Evolutionary conservation across 1,284 basidiomycete genomes (phyloP), one percentile per base, ranked within the genome.

Genomic region (Fereydounia khargensis): DNA sequence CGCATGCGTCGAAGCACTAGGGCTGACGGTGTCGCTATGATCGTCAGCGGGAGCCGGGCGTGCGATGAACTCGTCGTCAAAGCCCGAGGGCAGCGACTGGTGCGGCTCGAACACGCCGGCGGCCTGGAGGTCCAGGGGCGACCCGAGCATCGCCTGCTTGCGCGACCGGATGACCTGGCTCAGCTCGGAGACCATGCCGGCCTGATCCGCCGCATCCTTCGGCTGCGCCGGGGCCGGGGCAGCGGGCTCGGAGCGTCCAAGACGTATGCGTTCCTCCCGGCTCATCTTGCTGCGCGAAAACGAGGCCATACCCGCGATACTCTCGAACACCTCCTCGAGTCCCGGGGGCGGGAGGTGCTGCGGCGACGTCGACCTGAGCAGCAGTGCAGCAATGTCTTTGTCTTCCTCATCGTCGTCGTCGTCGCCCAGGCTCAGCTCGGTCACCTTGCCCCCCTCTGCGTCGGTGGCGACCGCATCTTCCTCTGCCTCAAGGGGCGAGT

Each of bases 241-340:
- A n/a, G n/a, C n/a, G n/a, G n/a, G n/a, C n/a, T n/a, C n/a, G n/a
- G n/a, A n/a, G n/a, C n/a, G n/a, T n/a, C n/a, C n/a, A n/a, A n/a
- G 49, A 20, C 42, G 38, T 38, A 74, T 72, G 0, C 70, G 50
- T 34, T 70, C 67, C 31, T 63, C 65, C 9, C 68, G 54, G 13
- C 47, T 50, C n/a, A 54, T 36, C 33, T 54, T 58, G 27, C 35
- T 27, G 2, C 39, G 37, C 22, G 41, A 39, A 2, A 44, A n/a
- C 17, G 46, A 39, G 7, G 53, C 56, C 39, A 50, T 39, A 16
- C 68, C 61, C 4, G 63, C 60, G 23, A 66, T 60, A 42, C 61
- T 56, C 37, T 73, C 71, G 31, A 65, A 73, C 28, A 73, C 61
- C 33, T 73, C 60, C 21, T 73, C 70, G 14, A 55, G 39, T 6